Conservation (phyloP, 768 basidiomycete species). For the Pulveroboletus sp. region DNA sequence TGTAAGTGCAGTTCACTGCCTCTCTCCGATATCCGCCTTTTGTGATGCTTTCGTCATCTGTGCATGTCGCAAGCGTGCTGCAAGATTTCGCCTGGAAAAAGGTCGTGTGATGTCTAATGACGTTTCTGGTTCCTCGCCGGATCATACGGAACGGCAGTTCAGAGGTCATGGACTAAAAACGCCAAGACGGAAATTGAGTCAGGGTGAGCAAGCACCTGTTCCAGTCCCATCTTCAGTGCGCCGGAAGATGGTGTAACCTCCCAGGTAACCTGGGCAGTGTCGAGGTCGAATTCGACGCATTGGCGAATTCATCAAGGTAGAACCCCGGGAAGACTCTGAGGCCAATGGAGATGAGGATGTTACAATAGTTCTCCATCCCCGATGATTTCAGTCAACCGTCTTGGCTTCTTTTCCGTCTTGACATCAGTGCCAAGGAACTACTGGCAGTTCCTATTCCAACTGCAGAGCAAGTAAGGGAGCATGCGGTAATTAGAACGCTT, state of each 20-base stretch:
- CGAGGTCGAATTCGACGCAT: constrained; percentile 18
- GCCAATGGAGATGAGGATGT: not conserved
- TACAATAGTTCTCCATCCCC: constrained; percentile 5
- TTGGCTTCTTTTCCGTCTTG: constrained; percentile 13
- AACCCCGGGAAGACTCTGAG: not conserved
- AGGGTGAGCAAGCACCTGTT: not conserved
- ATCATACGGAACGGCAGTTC: not conserved
- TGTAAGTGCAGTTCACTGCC: constrained; percentile 10
- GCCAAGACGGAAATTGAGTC: not conserved
- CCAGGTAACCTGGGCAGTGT: constrained; percentile 7
- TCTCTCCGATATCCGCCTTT: constrained; percentile 10
- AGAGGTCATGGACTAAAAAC: constrained; percentile 8
- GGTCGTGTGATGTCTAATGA: not conserved
- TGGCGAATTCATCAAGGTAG: constrained; percentile 3
- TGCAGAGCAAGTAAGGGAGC: not conserved
- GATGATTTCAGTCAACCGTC: constrained; percentile 10
- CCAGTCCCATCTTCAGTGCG: not conserved
- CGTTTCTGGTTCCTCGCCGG: constrained; percentile 4
- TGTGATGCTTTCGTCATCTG: constrained; percentile 13
- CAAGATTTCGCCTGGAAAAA: constrained; percentile 14
- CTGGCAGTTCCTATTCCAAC: not conserved
- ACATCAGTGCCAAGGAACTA: not conserved
- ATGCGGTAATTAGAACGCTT: not conserved
- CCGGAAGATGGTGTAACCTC: not conserved
- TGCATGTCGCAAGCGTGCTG: constrained; percentile 5